A percentile compares a stretch with the other conserved stretches of the same genome.
phyloP scores from a whole-genome alignment of 208 protist species.

The Crithidia brevicula region DNA sequence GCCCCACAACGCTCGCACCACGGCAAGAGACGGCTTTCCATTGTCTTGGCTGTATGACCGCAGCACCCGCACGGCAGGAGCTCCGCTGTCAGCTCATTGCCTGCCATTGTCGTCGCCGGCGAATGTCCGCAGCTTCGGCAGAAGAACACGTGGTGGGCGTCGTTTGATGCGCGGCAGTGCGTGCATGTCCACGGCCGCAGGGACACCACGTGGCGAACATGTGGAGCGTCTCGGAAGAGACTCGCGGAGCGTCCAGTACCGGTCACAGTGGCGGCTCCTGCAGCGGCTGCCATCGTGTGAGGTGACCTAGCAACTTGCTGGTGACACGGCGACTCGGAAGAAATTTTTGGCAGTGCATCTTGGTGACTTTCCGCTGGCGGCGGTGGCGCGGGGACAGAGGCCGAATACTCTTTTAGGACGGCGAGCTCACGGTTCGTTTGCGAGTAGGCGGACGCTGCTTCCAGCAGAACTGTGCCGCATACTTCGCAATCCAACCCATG shows the following conservation, averaged over 20 bases:
- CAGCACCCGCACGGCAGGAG: conserved; percentile 11
- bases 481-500: conserved; percentile 26
- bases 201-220: conserved; percentile 33
- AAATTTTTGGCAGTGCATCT: too few relatives aligned
- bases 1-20: conserved; percentile 35
- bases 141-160: conserved; percentile 64
- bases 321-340: too few relatives aligned
- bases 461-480: conserved; percentile 19
- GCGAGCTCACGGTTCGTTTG: too few relatives aligned
- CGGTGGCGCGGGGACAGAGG: background rate
- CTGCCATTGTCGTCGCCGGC: conserved; percentile 1
- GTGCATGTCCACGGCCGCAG: conserved; percentile 76
- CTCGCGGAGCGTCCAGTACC: conserved; percentile 26
- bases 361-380: background rate
- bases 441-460: background rate
- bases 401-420: background rate
- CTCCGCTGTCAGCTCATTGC: background rate
- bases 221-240: conserved; percentile 6
- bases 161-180: conserved; percentile 57
- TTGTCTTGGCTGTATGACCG: conserved; percentile 2
- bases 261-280: conserved; percentile 7
- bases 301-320: background rate
- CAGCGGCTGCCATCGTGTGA: background rate
- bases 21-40: conserved; percentile 49
- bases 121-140: conserved; percentile 38